Evolutionary conservation across 305 asterid genomes (phyloP).

Genomic region (Solanum aculeatissimum): DNA sequence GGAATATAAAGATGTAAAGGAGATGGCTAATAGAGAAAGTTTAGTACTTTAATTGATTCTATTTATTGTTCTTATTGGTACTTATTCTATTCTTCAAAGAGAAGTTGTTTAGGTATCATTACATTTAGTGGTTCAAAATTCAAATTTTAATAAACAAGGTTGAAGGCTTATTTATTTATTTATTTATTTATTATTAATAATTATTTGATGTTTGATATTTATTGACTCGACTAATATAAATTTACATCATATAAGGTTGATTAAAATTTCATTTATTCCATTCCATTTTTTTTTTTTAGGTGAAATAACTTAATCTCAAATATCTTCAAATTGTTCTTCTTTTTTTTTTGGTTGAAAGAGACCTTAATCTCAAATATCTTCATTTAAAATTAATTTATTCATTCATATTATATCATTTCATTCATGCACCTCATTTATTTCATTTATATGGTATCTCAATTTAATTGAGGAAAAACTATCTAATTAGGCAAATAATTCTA

Average conservation of each 20-base stretch:
- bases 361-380: no score
- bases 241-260: not conserved
- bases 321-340: no score
- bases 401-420: no score
- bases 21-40: not conserved
- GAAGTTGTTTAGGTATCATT: conserved; percentile 10
- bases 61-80: not conserved
- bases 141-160: not conserved
- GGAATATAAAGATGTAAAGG: conserved; percentile 3
- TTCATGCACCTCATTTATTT: no score
- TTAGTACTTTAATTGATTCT: conserved; percentile 15
- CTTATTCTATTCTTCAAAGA: conserved; percentile 41
- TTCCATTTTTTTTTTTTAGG: not conserved
- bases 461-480: no score
- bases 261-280: not conserved
- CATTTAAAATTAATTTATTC: no score
- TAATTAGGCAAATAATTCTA: no score
- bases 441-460: no score
- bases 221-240: not conserved
- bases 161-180: not conserved
- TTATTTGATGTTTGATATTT: not conserved
- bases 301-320: not conserved
- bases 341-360: no score
- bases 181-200: not conserved
- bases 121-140: conserved; percentile 33